Evolutionary conservation across 306 rosid genomes (phyloP).

Genomic region (Glycine tomentella): DNA sequence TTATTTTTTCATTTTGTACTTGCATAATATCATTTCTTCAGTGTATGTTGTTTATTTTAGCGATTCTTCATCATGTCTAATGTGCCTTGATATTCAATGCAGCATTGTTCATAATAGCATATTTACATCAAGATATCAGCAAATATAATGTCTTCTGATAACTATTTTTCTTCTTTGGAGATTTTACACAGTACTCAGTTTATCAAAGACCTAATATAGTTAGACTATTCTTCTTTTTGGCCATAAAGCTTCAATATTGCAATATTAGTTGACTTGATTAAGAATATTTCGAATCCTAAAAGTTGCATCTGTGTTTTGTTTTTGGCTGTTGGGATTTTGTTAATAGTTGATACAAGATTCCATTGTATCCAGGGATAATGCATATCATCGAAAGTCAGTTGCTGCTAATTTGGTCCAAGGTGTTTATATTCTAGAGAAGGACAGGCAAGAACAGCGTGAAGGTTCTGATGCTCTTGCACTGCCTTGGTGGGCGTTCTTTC

Average conservation of each 20-base stretch:
- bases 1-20: too few relatives aligned
- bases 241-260: not conserved
- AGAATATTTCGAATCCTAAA: not conserved
- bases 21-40: too few relatives aligned
- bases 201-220: not conserved
- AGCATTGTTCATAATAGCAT: not conserved
- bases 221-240: not conserved
- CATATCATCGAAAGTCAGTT: slow-evolving; percentile 72
- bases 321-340: slow-evolving; percentile 29
- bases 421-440: slow-evolving; percentile 81
- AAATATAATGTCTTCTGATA: not conserved
- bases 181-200: not conserved
- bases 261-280: slow-evolving; percentile 13
- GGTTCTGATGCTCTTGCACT: slow-evolving; percentile 75
- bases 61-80: slow-evolving; percentile 27
- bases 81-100: slow-evolving; percentile 16
- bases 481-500: slow-evolving; percentile 92
- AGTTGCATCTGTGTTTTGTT: not conserved
- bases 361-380: slow-evolving; percentile 68
- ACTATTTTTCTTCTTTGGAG: too few relatives aligned
- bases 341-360: too few relatives aligned
- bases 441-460: slow-evolving; percentile 72
- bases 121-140: slow-evolving; percentile 19
- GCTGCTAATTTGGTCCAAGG: slow-evolving; percentile 96
- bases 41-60: slow-evolving; percentile 23